Evolutionary conservation across 306 rosid species (phyloP), one percentile per base, ranked within the genome.

Genomic region (Rubus parviflorus): DNA sequence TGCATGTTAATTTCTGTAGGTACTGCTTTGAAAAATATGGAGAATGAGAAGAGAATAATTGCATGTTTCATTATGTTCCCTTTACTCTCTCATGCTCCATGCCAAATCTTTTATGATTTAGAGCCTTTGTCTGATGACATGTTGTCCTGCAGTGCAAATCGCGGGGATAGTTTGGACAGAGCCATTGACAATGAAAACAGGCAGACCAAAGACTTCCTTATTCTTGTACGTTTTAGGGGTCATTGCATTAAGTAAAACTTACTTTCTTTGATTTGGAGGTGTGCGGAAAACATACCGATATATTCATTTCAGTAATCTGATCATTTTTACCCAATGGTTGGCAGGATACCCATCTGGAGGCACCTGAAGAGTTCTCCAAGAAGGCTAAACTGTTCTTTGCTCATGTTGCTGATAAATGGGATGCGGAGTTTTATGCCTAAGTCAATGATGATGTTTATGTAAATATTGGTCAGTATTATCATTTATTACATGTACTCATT

Each of bases 391-490:
- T 89, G 79, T 96, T 96, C 86, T 92, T 92, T 49, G 87, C 97
- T 81, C 66, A 85, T 79, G 97, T 93, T 41, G 90, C 90, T 72
- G 89, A 96, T 38, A 79, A 85, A 87, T 96, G 98, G 99, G 92
- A 89, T 81, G 94, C 99, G 14, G 99, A 89, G 78, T 96, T 92
- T 82, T 96, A 88, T 75, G 91, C 96, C 81, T 92, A 92, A 92
- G 94, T 89, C 81, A 92, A 96, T 1, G 99, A 96, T 72, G 97
- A 96, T 78, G 88, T 96, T 78, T 96, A 92, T 83, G 89, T 96
- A 87, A 96, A 96, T 86, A 92, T 96, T 83, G 99, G 99, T 96
- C 58, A 83, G 99, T 95, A 72, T n/a, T 77, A 77, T 75, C 61
- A 62, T 78, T n/a, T 35, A 77, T 79, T 51, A 58, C 57, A 79